Percentiles rank a stretch among this genome's conserved stretches.
Evolutionary conservation across 148 eudicot species (phyloP).

Genomic region (Fagopyrum tataricum): DNA sequence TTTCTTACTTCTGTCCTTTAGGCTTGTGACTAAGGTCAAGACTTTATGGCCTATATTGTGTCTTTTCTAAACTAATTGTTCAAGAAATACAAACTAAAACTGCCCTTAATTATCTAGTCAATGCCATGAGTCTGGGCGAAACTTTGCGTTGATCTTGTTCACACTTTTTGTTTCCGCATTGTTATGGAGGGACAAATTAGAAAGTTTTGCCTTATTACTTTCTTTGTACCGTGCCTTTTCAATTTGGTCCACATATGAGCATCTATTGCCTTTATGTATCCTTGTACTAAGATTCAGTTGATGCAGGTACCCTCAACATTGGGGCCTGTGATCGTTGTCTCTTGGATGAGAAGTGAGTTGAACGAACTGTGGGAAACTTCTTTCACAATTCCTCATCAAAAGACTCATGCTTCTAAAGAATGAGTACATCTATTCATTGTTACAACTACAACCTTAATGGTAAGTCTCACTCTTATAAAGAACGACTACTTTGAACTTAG

Average conservation of each 20-base stretch:
- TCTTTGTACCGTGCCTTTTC: not conserved
- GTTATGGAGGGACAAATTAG: not conserved
- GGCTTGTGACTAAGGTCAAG: not conserved
- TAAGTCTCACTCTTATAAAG: not conserved
- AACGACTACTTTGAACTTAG: not conserved
- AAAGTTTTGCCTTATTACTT: not conserved
- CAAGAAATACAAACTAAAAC: no score
- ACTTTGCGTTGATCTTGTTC: no score
- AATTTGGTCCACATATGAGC: not conserved
- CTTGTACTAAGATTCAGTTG: slow-evolving; percentile 12
- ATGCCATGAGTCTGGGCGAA: not conserved
- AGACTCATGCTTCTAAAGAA: slow-evolving; percentile 16
- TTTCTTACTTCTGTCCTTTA: not conserved
- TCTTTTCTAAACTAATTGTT: no score
- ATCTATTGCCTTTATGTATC: not conserved
- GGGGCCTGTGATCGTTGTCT: slow-evolving; percentile 67
- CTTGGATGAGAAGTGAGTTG: slow-evolving; percentile 79
- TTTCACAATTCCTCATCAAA: slow-evolving; percentile 24
- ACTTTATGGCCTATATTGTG: not conserved
- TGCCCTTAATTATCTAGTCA: not conserved
- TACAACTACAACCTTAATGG: no score
- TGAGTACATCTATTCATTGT: not conserved
- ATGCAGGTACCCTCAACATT: slow-evolving; percentile 81
- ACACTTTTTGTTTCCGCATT: not conserved
- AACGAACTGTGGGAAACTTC: slow-evolving; percentile 86